phyloP scores from a whole-genome alignment of 83 land plant genomes.

The Larix sibirica region DNA sequence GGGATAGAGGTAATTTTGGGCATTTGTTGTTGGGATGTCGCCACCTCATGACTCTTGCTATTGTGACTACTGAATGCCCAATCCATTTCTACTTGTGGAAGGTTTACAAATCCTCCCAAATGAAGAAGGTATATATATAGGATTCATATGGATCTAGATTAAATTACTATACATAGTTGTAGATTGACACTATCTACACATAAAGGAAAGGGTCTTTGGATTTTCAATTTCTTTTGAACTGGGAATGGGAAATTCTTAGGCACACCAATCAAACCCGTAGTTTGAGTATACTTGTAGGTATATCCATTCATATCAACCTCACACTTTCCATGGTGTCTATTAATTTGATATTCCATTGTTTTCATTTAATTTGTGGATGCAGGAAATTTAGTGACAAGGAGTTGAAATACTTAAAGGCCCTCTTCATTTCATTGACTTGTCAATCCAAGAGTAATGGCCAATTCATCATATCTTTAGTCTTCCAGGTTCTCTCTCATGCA shows the following conservation, averaged over 20 bases:
- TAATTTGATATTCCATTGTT: background rate
- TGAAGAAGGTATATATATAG: no score
- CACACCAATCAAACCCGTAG: conserved; percentile 39
- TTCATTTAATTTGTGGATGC: background rate
- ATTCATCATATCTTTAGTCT: conserved; percentile 68
- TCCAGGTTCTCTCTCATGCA: conserved; percentile 53
- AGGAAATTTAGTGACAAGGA: conserved; percentile 61
- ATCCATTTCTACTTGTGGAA: no score
- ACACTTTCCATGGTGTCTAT: conserved; percentile 20
- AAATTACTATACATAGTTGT: no score
- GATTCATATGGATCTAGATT: no score
- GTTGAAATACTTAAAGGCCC: conserved; percentile 50
- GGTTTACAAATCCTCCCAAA: no score
- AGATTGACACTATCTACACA: background rate
- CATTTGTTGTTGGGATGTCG: no score
- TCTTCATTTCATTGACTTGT: conserved; percentile 67
- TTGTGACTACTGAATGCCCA: no score
- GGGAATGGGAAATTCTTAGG: conserved; percentile 62
- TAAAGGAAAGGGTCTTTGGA: background rate
- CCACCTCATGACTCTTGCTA: no score
- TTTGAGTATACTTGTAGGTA: conserved; percentile 57
- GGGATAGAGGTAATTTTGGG: no score
- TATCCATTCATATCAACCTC: background rate
- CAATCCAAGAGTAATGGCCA: conserved; percentile 66
- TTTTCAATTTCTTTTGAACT: background rate